Evolutionary conservation across 148 eudicot genomes (phyloP).

Genomic region (Gaultheria prostrata): DNA sequence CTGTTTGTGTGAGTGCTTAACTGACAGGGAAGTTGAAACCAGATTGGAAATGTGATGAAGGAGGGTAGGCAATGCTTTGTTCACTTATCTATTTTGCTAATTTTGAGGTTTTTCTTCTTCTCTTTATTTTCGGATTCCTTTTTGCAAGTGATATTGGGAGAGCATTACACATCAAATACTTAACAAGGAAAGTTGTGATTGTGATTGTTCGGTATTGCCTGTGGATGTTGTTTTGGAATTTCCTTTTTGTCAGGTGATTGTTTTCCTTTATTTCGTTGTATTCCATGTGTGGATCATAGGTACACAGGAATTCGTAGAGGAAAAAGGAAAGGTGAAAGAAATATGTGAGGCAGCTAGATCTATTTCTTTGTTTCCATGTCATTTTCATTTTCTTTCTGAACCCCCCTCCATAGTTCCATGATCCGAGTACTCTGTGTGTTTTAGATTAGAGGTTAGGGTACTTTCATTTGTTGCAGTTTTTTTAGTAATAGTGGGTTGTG

Average conservation of each 20-base stretch:
- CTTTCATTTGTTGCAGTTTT: background rate
- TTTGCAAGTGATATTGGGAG: background rate
- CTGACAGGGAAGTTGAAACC: background rate
- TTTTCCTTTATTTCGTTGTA: background rate
- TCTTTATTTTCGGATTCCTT: background rate
- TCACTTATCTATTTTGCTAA: background rate
- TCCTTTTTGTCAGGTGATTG: background rate
- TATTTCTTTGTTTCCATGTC: background rate
- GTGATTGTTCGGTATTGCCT: background rate
- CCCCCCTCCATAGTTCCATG: background rate
- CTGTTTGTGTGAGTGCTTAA: background rate
- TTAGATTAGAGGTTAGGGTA: background rate
- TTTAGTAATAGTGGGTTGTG: background rate
- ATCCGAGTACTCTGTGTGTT: background rate
- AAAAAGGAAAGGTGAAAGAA: background rate
- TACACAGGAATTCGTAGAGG: background rate
- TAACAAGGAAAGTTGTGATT: background rate
- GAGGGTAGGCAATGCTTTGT: background rate
- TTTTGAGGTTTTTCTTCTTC: background rate
- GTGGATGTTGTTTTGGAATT: background rate
- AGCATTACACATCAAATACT: background rate
- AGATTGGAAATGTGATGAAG: background rate
- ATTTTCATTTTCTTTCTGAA: background rate
- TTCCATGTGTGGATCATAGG: background rate
- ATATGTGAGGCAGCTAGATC: background rate